A percentile compares a stretch with the other conserved stretches of the same genome.
Conservation (phyloP, 257 asterid genomes). For the Capsicum baccatum region DNA sequence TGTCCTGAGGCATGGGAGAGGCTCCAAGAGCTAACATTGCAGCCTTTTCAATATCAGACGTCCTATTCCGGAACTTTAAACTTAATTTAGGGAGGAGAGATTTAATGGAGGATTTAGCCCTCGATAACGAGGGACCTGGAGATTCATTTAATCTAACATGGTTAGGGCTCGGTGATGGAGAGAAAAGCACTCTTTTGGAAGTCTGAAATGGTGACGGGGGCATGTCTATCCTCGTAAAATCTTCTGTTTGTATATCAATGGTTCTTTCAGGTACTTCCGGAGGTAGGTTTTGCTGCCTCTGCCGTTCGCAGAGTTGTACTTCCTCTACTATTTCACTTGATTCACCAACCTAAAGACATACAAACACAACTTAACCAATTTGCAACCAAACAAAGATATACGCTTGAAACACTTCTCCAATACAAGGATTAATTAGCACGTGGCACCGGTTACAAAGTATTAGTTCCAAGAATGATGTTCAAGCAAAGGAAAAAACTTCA, state of each 20-base stretch:
- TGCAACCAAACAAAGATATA: not conserved
- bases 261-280: conserved; percentile 50
- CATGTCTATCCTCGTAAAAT: conserved; percentile 58
- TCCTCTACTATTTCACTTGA: conserved; percentile 80
- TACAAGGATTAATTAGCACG: not conserved
- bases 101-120: conserved; percentile 61
- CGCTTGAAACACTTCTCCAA: not conserved
- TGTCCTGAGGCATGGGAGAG: conserved; percentile 54
- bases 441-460: not conserved
- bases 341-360: conserved; percentile 50
- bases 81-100: conserved; percentile 72
- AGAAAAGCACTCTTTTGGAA: conserved; percentile 76
- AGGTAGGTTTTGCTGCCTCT: conserved; percentile 36
- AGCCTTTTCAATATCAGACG: conserved; percentile 72
- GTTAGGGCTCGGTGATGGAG: conserved; percentile 85
- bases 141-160: conserved; percentile 52
- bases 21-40: conserved; percentile 73
- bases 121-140: conserved; percentile 61
- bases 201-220: conserved; percentile 63
- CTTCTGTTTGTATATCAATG: conserved; percentile 49
- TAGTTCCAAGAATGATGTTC: not conserved
- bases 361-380: not conserved
- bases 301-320: conserved; percentile 37
- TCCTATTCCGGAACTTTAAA: conserved; percentile 70
- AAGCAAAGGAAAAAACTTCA: not conserved